Evolutionary conservation across 495 filamentous ascomycete genomes (phyloP), one percentile per base, ranked within the genome.

Genomic region (Daldinia loculata): DNA sequence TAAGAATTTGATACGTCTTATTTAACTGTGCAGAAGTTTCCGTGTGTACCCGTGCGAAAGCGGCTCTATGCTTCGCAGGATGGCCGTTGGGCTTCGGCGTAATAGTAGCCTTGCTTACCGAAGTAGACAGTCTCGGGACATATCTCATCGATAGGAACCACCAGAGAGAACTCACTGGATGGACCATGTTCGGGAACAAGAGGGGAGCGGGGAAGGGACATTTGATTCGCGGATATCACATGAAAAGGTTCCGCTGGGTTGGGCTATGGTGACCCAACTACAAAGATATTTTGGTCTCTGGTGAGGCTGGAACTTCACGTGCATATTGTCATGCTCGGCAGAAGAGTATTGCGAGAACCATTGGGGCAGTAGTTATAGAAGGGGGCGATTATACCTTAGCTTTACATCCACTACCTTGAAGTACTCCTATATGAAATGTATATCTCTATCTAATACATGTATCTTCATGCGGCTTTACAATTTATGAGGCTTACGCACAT

Each of bases 71-170:
- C 53, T 56, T 53, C 41, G 51, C 24, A 56, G 29, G 29, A 27
- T 53, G 38, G 15, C 48, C 45, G 57, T 69, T 69, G 70, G 70
- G 70, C 70, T 62, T 66, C 61, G 57, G 66, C 53, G 66, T 57
- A 58, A 61, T 66, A 62, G 58, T 67, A 69, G 70, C 65, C 70
- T 72, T 73, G 70, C 66, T 69, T 73, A 63, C 52, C 61, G 62
- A 48, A 48, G 36, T 38, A 36, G 56, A 63, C 41, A 51, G 66
- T 63, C 62, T 69, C 70, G 66, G 56, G 57, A 51, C 66, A 61
- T 69, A 69, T 73, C 57, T 68, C 61, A 57, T 73, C 34, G 56
- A 58, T 63, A 66, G 56, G 52, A 59, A 51, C 57, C 53, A 30
- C 43, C 70, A 61, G 66, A 73, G 58, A 27, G 41, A 41, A 60